Percentiles rank a stretch among this genome's conserved stretches.
Conservation (phyloP, 768 basidiomycete species). For the Amyloporia xantha region DNA sequence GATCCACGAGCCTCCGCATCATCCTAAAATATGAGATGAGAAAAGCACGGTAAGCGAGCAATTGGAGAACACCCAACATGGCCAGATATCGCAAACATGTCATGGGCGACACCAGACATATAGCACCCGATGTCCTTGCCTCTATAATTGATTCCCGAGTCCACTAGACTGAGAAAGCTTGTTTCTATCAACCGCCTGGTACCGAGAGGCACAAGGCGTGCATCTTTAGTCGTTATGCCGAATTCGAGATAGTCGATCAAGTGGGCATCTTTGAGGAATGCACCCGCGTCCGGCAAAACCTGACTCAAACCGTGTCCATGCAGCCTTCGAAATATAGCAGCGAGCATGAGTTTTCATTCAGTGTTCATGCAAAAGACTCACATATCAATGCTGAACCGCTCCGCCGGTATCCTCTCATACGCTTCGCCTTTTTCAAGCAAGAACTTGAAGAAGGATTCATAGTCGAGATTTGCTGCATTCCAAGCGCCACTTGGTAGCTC, state of each 20-base stretch:
- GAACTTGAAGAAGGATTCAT: slow-evolving; percentile 32
- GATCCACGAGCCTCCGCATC: slow-evolving; percentile 27
- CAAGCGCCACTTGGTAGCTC: slow-evolving; percentile 32
- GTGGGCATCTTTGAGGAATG: slow-evolving; percentile 32
- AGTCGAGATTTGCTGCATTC: slow-evolving; percentile 24
- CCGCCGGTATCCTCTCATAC: slow-evolving; percentile 24
- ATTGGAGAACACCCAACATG: slow-evolving; percentile 16
- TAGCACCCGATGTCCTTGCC: slow-evolving; percentile 37
- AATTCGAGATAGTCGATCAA: slow-evolving; percentile 36
- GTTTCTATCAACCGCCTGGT: slow-evolving; percentile 33
- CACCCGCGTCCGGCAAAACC: slow-evolving; percentile 24
- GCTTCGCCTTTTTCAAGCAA: slow-evolving; percentile 27
- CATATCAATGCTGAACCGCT: slow-evolving; percentile 29
- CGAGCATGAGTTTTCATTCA: background rate
- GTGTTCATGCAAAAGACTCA: slow-evolving; percentile 11
- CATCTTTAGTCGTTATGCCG: slow-evolving; percentile 32
- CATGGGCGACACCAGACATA: slow-evolving; percentile 26
- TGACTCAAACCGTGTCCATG: slow-evolving; percentile 2
- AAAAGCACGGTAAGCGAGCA: background rate
- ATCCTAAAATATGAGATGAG: slow-evolving; percentile 20
- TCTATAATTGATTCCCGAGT: slow-evolving; percentile 42
- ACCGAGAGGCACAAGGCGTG: slow-evolving; percentile 25
- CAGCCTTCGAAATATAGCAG: background rate
- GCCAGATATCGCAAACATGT: slow-evolving; percentile 21
- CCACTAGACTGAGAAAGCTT: slow-evolving; percentile 37